Evolutionary conservation across 208 protist genomes (phyloP).

Genomic region (Lotmaria passim): DNA sequence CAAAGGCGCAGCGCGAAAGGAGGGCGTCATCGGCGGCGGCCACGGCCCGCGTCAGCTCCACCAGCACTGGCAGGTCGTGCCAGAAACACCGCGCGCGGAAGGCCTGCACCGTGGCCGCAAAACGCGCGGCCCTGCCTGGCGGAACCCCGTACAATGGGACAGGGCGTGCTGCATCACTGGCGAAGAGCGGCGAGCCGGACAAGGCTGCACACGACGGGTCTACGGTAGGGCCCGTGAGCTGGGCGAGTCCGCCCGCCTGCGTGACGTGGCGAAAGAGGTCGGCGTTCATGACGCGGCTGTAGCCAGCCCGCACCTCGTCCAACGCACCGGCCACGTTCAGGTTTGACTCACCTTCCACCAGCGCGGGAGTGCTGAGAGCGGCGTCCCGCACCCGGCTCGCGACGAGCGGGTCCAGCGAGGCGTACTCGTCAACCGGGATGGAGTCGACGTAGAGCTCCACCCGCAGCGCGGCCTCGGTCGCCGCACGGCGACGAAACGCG

Average conservation of each 20-base stretch:
- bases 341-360: conserved; percentile 77
- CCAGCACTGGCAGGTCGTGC: conserved; percentile 43
- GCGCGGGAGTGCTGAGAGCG: conserved; percentile 71
- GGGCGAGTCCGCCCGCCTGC: conserved; percentile 50
- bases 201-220: conserved; percentile 5
- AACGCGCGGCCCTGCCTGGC: conserved; percentile 43
- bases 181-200: conserved; percentile 35
- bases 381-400: conserved; percentile 63
- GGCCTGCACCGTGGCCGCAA: conserved; percentile 45
- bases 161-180: conserved; percentile 3
- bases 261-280: conserved; percentile 78
- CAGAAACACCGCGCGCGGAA: conserved; percentile 75
- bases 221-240: conserved; percentile 38
- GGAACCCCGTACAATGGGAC: conserved; percentile 59
- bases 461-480: conserved; percentile 82
- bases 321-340: conserved; percentile 69
- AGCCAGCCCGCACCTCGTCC: conserved; percentile 87
- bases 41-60: conserved; percentile 70
- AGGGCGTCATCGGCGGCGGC: conserved; percentile 77
- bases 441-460: conserved; percentile 93
- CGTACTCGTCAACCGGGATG: conserved; percentile 94
- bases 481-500: conserved; percentile 72
- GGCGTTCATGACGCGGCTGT: conserved; percentile 88
- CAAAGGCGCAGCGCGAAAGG: conserved; percentile 76
- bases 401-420: conserved; percentile 69